Conservation (phyloP, 495 filamentous ascomycete genomes). For the Daldinia caldariorum region DNA sequence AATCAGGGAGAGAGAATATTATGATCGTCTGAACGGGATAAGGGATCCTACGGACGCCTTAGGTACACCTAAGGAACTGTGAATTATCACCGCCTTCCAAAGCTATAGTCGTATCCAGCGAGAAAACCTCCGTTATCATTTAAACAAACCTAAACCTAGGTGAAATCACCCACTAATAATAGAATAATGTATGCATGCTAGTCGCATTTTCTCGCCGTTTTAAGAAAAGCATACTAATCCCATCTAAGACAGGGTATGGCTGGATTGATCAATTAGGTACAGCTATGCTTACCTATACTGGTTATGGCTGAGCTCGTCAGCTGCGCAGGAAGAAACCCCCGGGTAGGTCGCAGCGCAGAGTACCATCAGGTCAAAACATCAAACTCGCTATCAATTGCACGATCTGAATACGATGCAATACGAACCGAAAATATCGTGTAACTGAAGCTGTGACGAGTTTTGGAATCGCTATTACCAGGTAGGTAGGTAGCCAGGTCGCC, state of each 20-base stretch:
- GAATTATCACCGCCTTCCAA: not conserved
- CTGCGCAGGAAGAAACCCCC: conserved; percentile 10
- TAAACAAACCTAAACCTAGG: not conserved
- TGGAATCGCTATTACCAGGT: not conserved
- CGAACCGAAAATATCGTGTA: not conserved
- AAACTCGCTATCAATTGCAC: conserved; percentile 9
- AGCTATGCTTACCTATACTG: not conserved
- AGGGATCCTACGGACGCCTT: too few species aligned
- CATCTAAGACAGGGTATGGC: not conserved
- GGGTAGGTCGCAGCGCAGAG: conserved; percentile 13
- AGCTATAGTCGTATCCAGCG: not conserved
- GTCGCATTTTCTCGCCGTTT: not conserved
- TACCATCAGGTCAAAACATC: conserved; percentile 10
- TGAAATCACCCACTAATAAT: not conserved
- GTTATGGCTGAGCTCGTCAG: not conserved
- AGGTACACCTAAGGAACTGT: too few species aligned
- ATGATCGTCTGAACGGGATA: too few species aligned
- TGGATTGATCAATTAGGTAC: not conserved
- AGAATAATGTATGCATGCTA: not conserved
- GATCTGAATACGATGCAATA: not conserved
- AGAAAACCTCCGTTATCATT: not conserved
- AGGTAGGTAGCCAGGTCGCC: not conserved
- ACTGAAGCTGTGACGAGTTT: not conserved
- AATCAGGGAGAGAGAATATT: too few species aligned
- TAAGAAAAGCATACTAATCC: not conserved